Evolutionary conservation across 495 filamentous ascomycete genomes (phyloP), one percentile per base, ranked within the genome.

Genomic region (Rhypophila decipiens): DNA sequence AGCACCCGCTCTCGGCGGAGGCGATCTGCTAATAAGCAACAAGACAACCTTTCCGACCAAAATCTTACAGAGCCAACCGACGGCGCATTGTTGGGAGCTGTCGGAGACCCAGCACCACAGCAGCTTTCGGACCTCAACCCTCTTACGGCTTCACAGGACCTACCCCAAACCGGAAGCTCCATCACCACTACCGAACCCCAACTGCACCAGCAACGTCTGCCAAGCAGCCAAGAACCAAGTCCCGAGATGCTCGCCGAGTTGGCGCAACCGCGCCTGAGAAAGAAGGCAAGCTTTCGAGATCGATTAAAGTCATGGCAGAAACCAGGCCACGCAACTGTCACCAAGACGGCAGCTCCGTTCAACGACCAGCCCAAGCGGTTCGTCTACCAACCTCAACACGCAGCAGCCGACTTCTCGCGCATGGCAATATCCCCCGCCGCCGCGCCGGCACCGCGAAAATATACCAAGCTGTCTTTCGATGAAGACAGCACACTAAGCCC

Each of bases 301-400:
- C 54, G 52, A 9, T 37, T 63, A 15, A 55, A 35, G 18, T 21
- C 44, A 20, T 55, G 57, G 53, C 51, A 55, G 20, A 56, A 52
- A n/a, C 43, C 49, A 11, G 22, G 33, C 9, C 36, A 35, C 15
- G 15, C 39, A 1, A 19, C n/a, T n/a, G n/a, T n/a, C n/a, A n/a
- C n/a, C n/a, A n/a, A n/a, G n/a, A n/a, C 44, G 11, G 38, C 54
- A 9, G 18, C 31, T 2, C 7, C 23, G 1, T n/a, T 42, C 21
- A 17, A 22, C 10, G 57, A 60, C 33, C 49, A 53, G 15, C 18
- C 39, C 2, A 51, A 46, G n/a, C 42, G 47, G 1, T 54, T 52
- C 35, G 47, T 52, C 31, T 64, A 64, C 39, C 33, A 55, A n/a
- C 61, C 61, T 15, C 53, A 47, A 21, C 61, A 64, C 44, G 61